A percentile compares a stretch with the other conserved stretches of the same genome.
Conservation (phyloP, 176 grass and related monocot genomes). For the Hordeum marinum region DNA sequence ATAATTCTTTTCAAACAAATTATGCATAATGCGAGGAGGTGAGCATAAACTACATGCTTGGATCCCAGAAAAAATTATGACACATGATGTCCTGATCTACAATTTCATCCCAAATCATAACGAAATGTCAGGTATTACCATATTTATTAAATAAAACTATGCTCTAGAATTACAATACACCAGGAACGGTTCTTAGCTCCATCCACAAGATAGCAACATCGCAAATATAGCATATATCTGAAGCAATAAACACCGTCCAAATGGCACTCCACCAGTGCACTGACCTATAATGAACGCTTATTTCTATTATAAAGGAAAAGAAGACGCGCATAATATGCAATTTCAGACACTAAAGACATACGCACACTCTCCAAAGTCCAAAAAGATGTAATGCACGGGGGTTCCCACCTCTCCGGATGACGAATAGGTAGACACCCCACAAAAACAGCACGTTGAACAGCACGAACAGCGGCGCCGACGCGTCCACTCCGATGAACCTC, state of each 20-base stretch:
- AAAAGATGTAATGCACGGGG: neutral
- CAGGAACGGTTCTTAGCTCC: neutral
- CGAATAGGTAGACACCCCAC: slow-evolving; percentile 70
- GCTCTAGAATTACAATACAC: neutral
- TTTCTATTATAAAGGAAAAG: neutral
- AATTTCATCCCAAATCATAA: neutral
- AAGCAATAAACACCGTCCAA: neutral
- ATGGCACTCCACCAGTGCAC: neutral
- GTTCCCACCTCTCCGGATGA: slow-evolving; percentile 64
- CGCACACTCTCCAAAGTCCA: neutral
- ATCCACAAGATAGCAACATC: neutral
- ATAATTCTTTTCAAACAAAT: neutral
- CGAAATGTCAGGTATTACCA: neutral
- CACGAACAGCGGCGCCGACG: slow-evolving; percentile 76
- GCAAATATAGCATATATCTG: neutral
- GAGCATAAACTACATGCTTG: neutral
- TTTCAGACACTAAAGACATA: neutral
- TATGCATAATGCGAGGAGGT: neutral
- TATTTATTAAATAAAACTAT: neutral
- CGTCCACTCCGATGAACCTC: slow-evolving; percentile 62
- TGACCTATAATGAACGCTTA: neutral
- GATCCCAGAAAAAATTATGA: slow-evolving; percentile 6
- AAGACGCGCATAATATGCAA: neutral
- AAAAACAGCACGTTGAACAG: slow-evolving; percentile 95
- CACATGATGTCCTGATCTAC: neutral